phyloP scores from a whole-genome alignment of 768 basidiomycete species.

The Ramaria sp. region DNA sequence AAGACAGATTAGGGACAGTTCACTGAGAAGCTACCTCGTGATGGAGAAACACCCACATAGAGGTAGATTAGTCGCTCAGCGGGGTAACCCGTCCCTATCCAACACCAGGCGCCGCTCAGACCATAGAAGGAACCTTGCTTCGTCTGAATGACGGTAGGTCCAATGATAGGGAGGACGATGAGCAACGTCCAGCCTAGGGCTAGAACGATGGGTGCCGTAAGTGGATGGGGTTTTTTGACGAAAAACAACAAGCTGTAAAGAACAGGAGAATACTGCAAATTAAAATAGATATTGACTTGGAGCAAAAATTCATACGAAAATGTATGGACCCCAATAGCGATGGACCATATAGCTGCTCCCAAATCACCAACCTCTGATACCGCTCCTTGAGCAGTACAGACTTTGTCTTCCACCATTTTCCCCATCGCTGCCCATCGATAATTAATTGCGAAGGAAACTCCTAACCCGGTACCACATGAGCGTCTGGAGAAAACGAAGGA shows the following conservation, averaged over 20 bases:
- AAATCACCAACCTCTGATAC: conserved; percentile 8
- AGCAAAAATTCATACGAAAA: conserved; percentile 1
- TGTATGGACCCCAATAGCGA: conserved; percentile 8
- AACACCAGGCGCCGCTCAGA: conserved; percentile 7
- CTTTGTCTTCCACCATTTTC: not conserved
- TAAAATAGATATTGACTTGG: not conserved
- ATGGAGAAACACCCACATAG: conserved; percentile 3
- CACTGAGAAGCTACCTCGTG: not conserved
- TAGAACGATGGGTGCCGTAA: not conserved
- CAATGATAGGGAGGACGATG: conserved; percentile 6
- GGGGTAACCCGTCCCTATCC: conserved; percentile 1
- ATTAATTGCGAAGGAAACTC: conserved; percentile 1
- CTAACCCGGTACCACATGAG: not conserved
- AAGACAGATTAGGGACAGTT: not conserved
- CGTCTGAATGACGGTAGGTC: conserved; percentile 1
- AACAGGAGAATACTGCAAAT: not conserved
- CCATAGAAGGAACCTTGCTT: not conserved
- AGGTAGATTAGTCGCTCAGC: conserved; percentile 5
- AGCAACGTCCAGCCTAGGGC: not conserved
- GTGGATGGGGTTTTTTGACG: conserved; percentile 6
- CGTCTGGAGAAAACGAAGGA: not conserved
- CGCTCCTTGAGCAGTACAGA: conserved; percentile 3
- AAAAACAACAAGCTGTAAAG: conserved; percentile 1
- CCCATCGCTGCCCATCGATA: conserved; percentile 1
- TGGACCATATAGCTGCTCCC: conserved; percentile 7